Evolutionary conservation across 202 grass and related monocot species (phyloP).

Genomic region (Panicum hallii): DNA sequence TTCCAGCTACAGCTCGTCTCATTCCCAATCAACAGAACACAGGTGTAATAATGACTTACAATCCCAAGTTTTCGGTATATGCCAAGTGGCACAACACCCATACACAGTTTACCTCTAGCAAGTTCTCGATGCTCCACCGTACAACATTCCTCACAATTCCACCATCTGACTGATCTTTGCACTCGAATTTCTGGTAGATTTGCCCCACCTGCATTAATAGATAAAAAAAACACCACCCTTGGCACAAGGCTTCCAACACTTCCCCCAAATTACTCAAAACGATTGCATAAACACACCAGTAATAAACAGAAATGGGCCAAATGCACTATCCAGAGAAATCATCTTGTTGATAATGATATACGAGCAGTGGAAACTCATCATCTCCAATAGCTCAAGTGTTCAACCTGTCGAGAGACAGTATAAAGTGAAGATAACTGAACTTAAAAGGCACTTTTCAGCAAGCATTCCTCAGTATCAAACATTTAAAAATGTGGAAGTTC

Average conservation of each 20-base stretch:
- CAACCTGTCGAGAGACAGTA: background rate
- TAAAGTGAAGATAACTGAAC: background rate
- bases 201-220: slow-evolving; percentile 72
- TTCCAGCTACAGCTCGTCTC: background rate
- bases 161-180: slow-evolving; percentile 67
- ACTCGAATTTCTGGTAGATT: slow-evolving; percentile 97
- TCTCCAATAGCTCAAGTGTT: background rate
- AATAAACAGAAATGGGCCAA: slow-evolving; percentile 3
- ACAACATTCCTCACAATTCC: slow-evolving; percentile 86
- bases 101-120: slow-evolving; percentile 75
- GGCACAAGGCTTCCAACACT: slow-evolving; percentile 8
- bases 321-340: background rate
- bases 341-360: slow-evolving; percentile 20
- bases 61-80: background rate
- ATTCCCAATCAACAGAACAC: background rate
- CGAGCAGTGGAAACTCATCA: background rate
- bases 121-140: slow-evolving; percentile 80
- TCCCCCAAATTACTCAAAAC: slow-evolving; percentile 16
- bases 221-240: slow-evolving; percentile 1
- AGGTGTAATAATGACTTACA: background rate
- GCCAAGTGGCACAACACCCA: background rate
- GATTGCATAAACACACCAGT: background rate
- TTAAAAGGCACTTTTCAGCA: background rate
- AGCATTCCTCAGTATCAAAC: slow-evolving; percentile 1
- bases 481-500: background rate